Percentiles rank a stretch among this genome's conserved stretches.
phyloP scores from a whole-genome alignment of 176 grass and related monocot genomes.

The Triticum dicoccoides region DNA sequence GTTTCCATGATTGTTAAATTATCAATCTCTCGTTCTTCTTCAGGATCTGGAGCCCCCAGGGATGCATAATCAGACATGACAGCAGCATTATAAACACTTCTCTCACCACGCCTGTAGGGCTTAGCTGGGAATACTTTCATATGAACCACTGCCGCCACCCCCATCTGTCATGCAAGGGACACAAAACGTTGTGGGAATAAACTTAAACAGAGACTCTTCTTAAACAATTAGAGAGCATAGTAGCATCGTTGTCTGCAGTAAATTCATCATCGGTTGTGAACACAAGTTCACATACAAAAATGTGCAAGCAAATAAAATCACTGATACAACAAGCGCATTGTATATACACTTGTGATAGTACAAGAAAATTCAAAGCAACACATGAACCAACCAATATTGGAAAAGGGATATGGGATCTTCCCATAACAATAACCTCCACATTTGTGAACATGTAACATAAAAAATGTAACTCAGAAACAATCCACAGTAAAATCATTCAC shows the following conservation, averaged over 20 bases:
- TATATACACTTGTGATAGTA: neutral
- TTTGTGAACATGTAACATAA: neutral
- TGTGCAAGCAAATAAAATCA: neutral
- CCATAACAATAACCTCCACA: neutral
- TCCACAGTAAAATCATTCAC: neutral
- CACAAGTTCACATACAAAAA: neutral
- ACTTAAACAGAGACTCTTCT: neutral
- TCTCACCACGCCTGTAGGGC: slow-evolving; percentile 74
- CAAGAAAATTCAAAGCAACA: neutral
- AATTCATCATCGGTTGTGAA: neutral
- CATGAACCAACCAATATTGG: neutral
- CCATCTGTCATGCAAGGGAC: slow-evolving; percentile 67
- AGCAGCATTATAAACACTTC: slow-evolving; percentile 68
- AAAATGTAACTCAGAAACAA: neutral
- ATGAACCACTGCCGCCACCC: slow-evolving; percentile 85
- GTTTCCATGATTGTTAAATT: slow-evolving; percentile 59
- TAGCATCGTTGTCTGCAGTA: neutral
- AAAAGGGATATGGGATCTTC: neutral
- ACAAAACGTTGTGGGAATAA: slow-evolving; percentile 5
- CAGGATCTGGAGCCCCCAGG: slow-evolving; percentile 82
- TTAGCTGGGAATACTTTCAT: slow-evolving; percentile 91
- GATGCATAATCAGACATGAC: slow-evolving; percentile 98
- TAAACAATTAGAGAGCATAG: neutral
- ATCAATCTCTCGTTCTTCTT: slow-evolving; percentile 74
- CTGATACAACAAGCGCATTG: neutral